Evolutionary conservation across 2,329 filamentous ascomycete species (phyloP).

Genomic region (Penicillium rolfsii): DNA sequence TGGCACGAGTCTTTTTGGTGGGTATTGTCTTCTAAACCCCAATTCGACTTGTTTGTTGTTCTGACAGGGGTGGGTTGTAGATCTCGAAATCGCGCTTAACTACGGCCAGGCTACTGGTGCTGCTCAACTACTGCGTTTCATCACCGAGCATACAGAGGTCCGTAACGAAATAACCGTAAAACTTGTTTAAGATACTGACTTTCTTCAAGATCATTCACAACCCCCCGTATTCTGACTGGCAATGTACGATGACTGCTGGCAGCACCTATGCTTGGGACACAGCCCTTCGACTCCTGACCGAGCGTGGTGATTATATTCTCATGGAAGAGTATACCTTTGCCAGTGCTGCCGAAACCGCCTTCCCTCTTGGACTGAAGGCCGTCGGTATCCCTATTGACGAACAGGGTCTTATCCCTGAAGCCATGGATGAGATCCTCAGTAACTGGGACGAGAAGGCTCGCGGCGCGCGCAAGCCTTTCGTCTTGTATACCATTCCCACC

Average conservation of each 20-base stretch:
- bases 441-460: constrained; percentile 65
- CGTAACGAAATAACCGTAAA: background rate
- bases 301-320: constrained; percentile 74
- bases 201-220: constrained; percentile 67
- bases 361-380: constrained; percentile 64
- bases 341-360: constrained; percentile 69
- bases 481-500: constrained; percentile 74
- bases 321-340: constrained; percentile 93
- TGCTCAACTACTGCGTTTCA: constrained; percentile 83
- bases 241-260: constrained; percentile 78
- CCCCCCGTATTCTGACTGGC: constrained; percentile 90
- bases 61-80: constrained; percentile 42
- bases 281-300: constrained; percentile 77
- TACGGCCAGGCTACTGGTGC: constrained; percentile 87
- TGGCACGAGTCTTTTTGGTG: constrained; percentile 59
- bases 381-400: constrained; percentile 67
- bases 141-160: constrained; percentile 90
- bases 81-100: constrained; percentile 87
- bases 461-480: constrained; percentile 65
- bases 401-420: constrained; percentile 64
- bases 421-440: constrained; percentile 64
- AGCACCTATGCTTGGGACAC: constrained; percentile 87
- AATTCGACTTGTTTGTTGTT: background rate
- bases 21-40: constrained; percentile 15
- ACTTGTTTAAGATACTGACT: constrained; percentile 14